Evolutionary conservation across 192 early-diverging fungal species (phyloP).

Genomic region (Coemansia sp.): DNA sequence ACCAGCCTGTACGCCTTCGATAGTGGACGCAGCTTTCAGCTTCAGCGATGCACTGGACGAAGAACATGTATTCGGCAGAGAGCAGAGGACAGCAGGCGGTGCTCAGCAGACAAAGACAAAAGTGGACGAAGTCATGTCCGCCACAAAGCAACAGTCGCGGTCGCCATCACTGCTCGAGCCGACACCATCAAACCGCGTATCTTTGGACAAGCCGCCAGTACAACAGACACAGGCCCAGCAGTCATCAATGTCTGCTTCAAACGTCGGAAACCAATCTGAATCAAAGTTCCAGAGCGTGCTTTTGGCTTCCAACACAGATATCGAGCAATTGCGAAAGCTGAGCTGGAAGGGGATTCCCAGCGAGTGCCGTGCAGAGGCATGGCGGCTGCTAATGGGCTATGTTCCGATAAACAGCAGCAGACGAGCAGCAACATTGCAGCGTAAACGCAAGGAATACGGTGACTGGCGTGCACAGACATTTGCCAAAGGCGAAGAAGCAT

Average conservation of each 20-base stretch:
- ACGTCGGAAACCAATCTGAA: background rate
- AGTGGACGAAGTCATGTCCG: background rate
- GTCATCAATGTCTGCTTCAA: too few relatives aligned
- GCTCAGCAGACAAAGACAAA: background rate
- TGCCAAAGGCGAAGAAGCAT: conserved; percentile 69
- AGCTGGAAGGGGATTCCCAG: conserved; percentile 94
- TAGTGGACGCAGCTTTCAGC: conserved; percentile 24
- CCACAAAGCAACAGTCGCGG: background rate
- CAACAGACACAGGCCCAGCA: background rate
- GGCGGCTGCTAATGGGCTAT: conserved; percentile 95
- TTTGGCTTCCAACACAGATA: conserved; percentile 65
- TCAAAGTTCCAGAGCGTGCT: conserved; percentile 63
- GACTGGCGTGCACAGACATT: conserved; percentile 87
- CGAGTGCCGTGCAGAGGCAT: conserved; percentile 81
- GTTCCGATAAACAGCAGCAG: conserved; percentile 87
- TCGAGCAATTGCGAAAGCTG: conserved; percentile 75
- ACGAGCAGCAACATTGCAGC: conserved; percentile 74
- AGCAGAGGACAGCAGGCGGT: background rate
- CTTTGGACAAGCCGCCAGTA: background rate
- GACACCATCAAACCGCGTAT: background rate
- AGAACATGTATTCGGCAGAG: background rate
- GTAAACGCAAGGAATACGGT: conserved; percentile 92
- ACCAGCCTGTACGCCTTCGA: conserved; percentile 35
- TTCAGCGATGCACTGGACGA: background rate
- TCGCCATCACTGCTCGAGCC: background rate